Evolutionary conservation across 495 filamentous ascomycete genomes (phyloP).

Genomic region (Neurospora terricola): DNA sequence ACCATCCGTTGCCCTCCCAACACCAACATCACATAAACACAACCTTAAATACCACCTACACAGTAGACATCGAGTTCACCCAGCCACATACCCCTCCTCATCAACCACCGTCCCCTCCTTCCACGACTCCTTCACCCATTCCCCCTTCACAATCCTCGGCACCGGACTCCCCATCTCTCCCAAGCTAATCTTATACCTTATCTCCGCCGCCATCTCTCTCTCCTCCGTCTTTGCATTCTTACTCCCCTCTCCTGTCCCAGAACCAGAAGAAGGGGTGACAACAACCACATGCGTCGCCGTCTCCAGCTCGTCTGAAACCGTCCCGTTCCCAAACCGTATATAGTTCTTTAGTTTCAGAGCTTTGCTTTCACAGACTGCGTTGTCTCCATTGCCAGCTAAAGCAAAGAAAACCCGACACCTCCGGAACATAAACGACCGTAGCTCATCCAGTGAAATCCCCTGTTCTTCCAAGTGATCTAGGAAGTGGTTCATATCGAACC

Average conservation of each 20-base stretch:
- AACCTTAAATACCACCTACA: neutral
- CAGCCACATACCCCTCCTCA: constrained; percentile 54
- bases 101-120: constrained; percentile 67
- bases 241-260: constrained; percentile 13
- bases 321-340: constrained; percentile 56
- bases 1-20: neutral
- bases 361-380: constrained; percentile 6
- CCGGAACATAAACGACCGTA: constrained; percentile 59
- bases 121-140: constrained; percentile 80
- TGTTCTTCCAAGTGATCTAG: constrained; percentile 46
- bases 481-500: constrained; percentile 32
- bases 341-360: constrained; percentile 31
- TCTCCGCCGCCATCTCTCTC: constrained; percentile 28
- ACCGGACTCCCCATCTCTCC: constrained; percentile 28
- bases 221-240: constrained; percentile 2
- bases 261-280: constrained; percentile 2
- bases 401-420: constrained; percentile 47
- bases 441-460: constrained; percentile 37
- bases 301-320: constrained; percentile 35
- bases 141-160: constrained; percentile 58
- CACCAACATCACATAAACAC: neutral
- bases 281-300: constrained; percentile 60
- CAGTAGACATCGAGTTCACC: neutral
- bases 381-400: constrained; percentile 2
- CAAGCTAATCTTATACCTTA: constrained; percentile 34